Conservation (phyloP, 352 stramenopile species). For the Thalassiosira delicatula region DNA sequence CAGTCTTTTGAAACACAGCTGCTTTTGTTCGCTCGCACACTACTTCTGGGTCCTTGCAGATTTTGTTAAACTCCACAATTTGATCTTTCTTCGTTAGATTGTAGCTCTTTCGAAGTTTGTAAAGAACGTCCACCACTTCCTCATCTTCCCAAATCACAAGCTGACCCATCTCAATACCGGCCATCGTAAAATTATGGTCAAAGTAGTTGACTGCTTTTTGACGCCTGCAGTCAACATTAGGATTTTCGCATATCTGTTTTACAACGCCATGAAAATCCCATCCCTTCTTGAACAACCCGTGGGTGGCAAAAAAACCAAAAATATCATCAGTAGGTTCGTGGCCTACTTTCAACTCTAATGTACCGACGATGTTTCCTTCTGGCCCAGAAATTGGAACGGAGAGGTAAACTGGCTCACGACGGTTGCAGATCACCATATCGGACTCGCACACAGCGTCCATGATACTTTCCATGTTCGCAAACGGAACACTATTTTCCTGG, state of each 20-base stretch:
- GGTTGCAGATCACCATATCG: constrained; percentile 53
- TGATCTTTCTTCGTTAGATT: constrained; percentile 62
- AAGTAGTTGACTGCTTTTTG: constrained; percentile 59
- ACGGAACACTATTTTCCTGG: constrained; percentile 39
- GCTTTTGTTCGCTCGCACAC: constrained; percentile 53
- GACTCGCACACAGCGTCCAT: constrained; percentile 63
- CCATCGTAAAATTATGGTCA: constrained; percentile 63
- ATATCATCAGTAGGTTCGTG: constrained; percentile 67
- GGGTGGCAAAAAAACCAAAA: constrained; percentile 55
- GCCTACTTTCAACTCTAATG: constrained; percentile 55
- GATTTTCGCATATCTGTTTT: constrained; percentile 57
- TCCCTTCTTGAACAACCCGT: constrained; percentile 67
- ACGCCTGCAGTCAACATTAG: constrained; percentile 54
- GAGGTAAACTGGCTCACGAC: constrained; percentile 50
- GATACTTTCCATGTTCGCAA: constrained; percentile 39
- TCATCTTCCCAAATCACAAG: constrained; percentile 65
- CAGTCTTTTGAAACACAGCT: constrained; percentile 55
- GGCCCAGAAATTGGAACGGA: constrained; percentile 58
- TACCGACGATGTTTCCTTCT: constrained; percentile 48
- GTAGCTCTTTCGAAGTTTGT: constrained; percentile 46
- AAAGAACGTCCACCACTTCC: constrained; percentile 68
- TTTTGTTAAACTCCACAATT: constrained; percentile 57
- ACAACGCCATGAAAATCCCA: constrained; percentile 65
- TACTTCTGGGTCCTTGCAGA: constrained; percentile 63
- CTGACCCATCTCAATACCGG: constrained; percentile 29